Evolutionary conservation across 192 early-diverging fungal genomes (phyloP).

Genomic region (Entomortierella parvispora): DNA sequence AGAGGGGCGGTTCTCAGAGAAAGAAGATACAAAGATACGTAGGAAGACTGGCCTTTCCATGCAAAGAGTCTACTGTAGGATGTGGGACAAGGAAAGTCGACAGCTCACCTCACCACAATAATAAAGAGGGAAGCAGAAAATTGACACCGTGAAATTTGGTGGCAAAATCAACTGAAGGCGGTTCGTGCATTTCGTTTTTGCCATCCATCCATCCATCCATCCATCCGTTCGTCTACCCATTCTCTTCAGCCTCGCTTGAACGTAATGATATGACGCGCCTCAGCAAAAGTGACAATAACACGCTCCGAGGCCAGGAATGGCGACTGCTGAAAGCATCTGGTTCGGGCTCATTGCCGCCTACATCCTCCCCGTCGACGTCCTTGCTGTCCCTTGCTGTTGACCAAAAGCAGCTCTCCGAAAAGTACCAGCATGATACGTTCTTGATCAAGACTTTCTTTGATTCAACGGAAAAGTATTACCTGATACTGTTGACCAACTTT

Average conservation of each 20-base stretch:
- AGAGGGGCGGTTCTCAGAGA: conserved; percentile 3
- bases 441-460: conserved; percentile 35
- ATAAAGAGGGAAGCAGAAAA: background rate
- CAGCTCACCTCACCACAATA: background rate
- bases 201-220: too few relatives aligned
- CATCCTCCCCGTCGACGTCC: background rate
- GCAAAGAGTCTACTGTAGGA: background rate
- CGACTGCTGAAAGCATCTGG: conserved; percentile 4
- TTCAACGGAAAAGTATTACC: conserved; percentile 31
- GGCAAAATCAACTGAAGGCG: conserved; percentile 31
- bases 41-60: conserved; percentile 1
- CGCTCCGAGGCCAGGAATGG: conserved; percentile 38
- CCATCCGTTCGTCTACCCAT: background rate
- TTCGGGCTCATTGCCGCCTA: background rate
- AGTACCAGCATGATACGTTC: conserved; percentile 26
- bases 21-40: background rate
- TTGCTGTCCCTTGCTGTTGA: background rate
- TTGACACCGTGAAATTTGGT: conserved; percentile 10
- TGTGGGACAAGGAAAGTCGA: background rate
- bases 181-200: too few relatives aligned
- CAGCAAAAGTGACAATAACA: conserved; percentile 31
- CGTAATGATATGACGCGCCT: conserved; percentile 34
- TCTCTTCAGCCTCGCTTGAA: too few relatives aligned
- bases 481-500: conserved; percentile 38
- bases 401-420: conserved; percentile 2